Evolutionary conservation across 768 basidiomycete genomes (phyloP).

Genomic region (Gymnopilus dilepis): DNA sequence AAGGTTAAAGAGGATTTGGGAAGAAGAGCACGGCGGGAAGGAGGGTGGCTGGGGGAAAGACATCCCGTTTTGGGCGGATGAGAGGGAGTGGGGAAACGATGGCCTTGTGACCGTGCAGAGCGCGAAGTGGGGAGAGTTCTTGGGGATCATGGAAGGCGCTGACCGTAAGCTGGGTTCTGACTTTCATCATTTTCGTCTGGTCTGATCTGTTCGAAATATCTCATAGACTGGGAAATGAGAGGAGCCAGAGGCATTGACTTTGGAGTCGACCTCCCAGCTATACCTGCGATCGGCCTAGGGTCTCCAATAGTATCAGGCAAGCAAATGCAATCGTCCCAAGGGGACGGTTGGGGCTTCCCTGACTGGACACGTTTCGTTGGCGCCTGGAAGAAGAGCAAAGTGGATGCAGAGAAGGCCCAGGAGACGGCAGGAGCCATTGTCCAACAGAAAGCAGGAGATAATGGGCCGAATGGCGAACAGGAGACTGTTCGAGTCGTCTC

Average conservation of each 20-base stretch:
- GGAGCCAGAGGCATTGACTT: constrained; percentile 83
- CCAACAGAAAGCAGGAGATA: not conserved
- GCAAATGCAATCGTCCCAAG: constrained; percentile 21
- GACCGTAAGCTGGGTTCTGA: constrained; percentile 59
- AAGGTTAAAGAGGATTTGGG: constrained; percentile 44
- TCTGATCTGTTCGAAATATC: not conserved
- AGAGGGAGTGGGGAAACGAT: constrained; percentile 82
- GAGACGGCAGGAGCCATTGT: constrained; percentile 13
- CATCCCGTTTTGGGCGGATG: constrained; percentile 52
- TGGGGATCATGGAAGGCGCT: constrained; percentile 86
- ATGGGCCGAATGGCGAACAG: not conserved
- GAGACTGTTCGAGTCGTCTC: not conserved
- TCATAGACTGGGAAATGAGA: constrained; percentile 86
- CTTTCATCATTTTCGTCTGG: not conserved
- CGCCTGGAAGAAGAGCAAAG: constrained; percentile 58
- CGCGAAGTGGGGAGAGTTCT: constrained; percentile 95
- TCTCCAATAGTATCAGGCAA: constrained; percentile 14
- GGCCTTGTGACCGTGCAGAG: constrained; percentile 91
- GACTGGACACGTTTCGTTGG: constrained; percentile 70
- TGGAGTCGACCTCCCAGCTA: constrained; percentile 61
- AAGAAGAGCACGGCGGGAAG: constrained; percentile 31
- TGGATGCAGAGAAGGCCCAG: constrained; percentile 36
- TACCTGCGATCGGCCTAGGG: constrained; percentile 49
- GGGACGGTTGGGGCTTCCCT: constrained; percentile 52
- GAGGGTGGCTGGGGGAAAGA: constrained; percentile 10